Base-by-base conservation (phyloP, 1,284 basidiomycete genomes). In the Leccinum griseonigrum region DNA sequence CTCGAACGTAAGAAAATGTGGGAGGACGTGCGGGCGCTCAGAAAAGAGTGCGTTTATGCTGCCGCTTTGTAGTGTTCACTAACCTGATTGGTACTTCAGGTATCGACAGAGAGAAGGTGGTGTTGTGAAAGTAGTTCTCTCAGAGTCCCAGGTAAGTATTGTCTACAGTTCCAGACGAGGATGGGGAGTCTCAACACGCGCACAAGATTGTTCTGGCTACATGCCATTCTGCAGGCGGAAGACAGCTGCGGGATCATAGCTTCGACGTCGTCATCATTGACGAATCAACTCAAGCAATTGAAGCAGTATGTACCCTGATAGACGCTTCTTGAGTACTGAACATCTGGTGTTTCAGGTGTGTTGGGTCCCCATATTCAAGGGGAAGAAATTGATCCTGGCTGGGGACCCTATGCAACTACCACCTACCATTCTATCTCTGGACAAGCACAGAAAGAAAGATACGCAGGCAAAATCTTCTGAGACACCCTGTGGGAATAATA, bases 191-290 rank as follows among this genome's bases (percentile, higher is more conserved):
- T 54, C 40, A 63, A 34, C n/a, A 48, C 46, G 11, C 2, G 26
- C 26, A 51, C 50, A 28, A 93, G 88, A 83, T 98, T 43, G 92
- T 98, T 0, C 77, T 98, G 11, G 89, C 95, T 0, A 98, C 97
- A 1, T 98, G 95, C 66, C 96, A 98, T 76, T 91, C 92, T 4
- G 85, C 94, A 2, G 95, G 95, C 1, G 87, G 91, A 4, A 78
- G 88, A 34, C 93, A 94, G 67, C 77, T 97, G 9, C 83, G 84
- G 46, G 86, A 89, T 63, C 82, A 89, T 63, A 75, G 81, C 3
- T 99, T 98, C 69, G 97, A 98, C 72, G 88, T 95, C 0, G 87
- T 95, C 8, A 91, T 98, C 50, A 94, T 99, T 48, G 97, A 98
- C 68, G 97, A 98, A 77, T 94, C 95, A 0, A 98, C 96, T 0